phyloP scores from a whole-genome alignment of 176 grass and related monocot genomes.

The Eremochloa ophiuroides region DNA sequence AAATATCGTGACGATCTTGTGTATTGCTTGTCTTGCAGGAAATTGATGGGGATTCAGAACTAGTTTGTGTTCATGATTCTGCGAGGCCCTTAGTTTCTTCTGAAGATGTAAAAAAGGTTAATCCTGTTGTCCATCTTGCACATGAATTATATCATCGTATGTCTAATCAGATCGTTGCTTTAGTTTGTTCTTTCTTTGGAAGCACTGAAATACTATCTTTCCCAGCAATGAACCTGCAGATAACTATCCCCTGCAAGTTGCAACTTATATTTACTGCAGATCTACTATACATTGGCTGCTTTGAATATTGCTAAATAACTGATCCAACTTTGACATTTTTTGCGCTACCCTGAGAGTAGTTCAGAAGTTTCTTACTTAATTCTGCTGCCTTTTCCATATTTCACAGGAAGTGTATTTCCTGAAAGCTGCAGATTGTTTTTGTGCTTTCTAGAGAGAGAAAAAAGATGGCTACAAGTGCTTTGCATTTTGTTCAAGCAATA shows the following conservation, averaged over 20 bases:
- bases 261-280: background rate
- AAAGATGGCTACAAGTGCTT: background rate
- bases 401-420: background rate
- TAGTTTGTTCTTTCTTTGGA: background rate
- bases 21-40: constrained; percentile 39
- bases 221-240: background rate
- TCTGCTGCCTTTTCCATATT: background rate
- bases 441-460: background rate
- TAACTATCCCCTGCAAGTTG: background rate
- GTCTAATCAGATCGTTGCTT: background rate
- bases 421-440: background rate
- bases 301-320: constrained; percentile 1
- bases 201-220: background rate
- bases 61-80: constrained; percentile 98
- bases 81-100: constrained; percentile 76
- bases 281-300: background rate
- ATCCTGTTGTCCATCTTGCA: constrained; percentile 1
- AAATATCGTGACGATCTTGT: background rate
- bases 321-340: background rate
- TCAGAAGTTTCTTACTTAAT: background rate
- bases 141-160: background rate
- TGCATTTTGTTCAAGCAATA: background rate
- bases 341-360: background rate
- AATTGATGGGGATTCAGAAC: constrained; percentile 77
- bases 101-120: constrained; percentile 83